Evolutionary conservation across 208 protist genomes (phyloP).

Genomic region (Leishmania lainsoni): DNA sequence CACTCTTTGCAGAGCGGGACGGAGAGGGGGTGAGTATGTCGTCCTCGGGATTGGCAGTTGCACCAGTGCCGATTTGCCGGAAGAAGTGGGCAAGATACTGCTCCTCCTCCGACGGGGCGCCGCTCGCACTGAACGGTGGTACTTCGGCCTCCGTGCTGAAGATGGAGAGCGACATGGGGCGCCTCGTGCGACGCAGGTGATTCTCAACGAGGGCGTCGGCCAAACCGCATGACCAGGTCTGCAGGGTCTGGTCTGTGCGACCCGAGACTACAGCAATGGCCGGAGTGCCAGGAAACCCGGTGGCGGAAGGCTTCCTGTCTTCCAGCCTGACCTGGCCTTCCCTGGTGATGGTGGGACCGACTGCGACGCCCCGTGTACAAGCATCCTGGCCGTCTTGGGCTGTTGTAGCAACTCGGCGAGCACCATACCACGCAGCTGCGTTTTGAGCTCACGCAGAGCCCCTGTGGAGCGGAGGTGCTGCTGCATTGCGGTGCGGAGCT

Average conservation of each 20-base stretch:
- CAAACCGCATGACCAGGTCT: conserved; percentile 56
- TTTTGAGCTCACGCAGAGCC: conserved; percentile 77
- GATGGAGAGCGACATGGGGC: conserved; percentile 77
- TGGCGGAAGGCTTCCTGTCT: background rate
- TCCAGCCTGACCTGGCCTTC: background rate
- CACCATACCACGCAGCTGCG: conserved; percentile 82
- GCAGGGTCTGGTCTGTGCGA: conserved; percentile 23
- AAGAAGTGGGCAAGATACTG: conserved; percentile 56
- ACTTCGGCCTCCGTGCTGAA: conserved; percentile 85
- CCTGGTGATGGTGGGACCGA: conserved; percentile 3
- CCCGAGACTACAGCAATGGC: conserved; percentile 4
- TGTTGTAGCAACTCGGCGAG: conserved; percentile 69
- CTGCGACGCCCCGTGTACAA: conserved; percentile 20
- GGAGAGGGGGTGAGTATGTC: conserved; percentile 25
- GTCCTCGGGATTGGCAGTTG: conserved; percentile 19
- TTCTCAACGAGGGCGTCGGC: conserved; percentile 81
- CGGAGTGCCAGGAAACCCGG: background rate
- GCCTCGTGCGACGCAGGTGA: conserved; percentile 76
- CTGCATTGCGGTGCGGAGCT: conserved; percentile 79
- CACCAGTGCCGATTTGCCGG: conserved; percentile 2
- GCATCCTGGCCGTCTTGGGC: conserved; percentile 31
- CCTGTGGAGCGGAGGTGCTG: conserved; percentile 76
- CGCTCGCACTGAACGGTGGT: conserved; percentile 50
- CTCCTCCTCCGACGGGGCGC: conserved; percentile 45
- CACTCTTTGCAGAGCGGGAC: conserved; percentile 38